These are phyloP conservation scores for Trametes pubescens DNA, from an alignment of 1,284 basidiomycete species.

Conservation along the genomic window DNA sequence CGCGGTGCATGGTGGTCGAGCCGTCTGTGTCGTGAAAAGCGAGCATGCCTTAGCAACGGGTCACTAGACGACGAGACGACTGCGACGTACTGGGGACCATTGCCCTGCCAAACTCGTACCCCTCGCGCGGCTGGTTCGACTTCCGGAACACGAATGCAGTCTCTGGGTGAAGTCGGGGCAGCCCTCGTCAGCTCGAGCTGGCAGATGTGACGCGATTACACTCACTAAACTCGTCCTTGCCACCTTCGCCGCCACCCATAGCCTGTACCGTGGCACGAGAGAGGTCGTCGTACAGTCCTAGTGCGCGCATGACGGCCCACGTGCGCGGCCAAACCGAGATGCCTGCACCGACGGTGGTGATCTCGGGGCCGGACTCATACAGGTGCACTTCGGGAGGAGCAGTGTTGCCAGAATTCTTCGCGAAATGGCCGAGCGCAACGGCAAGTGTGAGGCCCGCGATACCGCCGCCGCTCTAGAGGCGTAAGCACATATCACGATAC, in stretches of 20 bases:
- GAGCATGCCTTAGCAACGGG: neutral
- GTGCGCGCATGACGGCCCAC: slow-evolving; percentile 46
- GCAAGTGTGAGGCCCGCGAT: slow-evolving; percentile 49
- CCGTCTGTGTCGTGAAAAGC: slow-evolving; percentile 38
- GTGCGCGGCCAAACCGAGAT: slow-evolving; percentile 51
- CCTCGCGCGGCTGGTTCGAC: slow-evolving; percentile 28
- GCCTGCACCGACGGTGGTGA: slow-evolving; percentile 47
- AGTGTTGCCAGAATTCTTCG: slow-evolving; percentile 18
- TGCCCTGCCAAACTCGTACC: slow-evolving; percentile 28
- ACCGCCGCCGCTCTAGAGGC: slow-evolving; percentile 45
- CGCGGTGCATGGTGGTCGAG: slow-evolving; percentile 44
- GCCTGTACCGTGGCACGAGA: slow-evolving; percentile 36
- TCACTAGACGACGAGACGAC: neutral
- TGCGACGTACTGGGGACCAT: slow-evolving; percentile 26
- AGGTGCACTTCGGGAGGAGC: slow-evolving; percentile 44
- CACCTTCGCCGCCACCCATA: slow-evolving; percentile 3
- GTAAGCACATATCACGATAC: neutral
- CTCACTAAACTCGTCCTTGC: slow-evolving; percentile 13
- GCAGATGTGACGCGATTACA: neutral
- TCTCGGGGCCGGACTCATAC: slow-evolving; percentile 47
- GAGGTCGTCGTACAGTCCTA: slow-evolving; percentile 46
- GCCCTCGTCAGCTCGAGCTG: too few relatives aligned
- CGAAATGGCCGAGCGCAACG: slow-evolving; percentile 43
- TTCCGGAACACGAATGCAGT: slow-evolving; percentile 34
- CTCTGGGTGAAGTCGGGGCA: slow-evolving; percentile 8